phyloP scores from a whole-genome alignment of 768 basidiomycete genomes.

The Mycena indigotica region DNA sequence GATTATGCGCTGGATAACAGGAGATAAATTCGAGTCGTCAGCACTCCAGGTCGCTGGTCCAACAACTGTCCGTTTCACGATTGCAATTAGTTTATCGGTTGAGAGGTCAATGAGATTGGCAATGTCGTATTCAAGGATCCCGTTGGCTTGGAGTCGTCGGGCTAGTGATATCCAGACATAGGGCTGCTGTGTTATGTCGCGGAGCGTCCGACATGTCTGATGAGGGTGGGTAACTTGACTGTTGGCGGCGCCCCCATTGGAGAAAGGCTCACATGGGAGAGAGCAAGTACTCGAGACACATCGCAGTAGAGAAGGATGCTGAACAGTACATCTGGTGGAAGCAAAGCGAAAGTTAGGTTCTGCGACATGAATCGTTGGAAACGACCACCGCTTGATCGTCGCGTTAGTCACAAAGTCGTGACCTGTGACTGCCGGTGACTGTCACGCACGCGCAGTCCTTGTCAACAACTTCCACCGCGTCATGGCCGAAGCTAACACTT shows the following conservation, averaged over 20 bases:
- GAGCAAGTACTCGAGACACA: no score
- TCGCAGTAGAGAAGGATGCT: no score
- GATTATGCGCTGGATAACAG: neutral
- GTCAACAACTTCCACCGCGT: neutral
- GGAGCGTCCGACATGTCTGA: conserved; percentile 1
- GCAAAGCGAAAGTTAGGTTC: no score
- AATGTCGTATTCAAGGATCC: conserved; percentile 8
- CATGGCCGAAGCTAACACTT: neutral
- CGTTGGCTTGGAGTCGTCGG: neutral
- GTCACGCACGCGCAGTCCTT: neutral
- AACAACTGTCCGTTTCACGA: neutral
- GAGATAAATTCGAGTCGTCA: no score
- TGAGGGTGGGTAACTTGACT: no score
- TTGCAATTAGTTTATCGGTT: neutral
- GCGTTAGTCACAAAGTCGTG: no score
- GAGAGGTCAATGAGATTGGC: neutral
- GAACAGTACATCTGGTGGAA: no score
- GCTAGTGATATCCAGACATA: conserved; percentile 1
- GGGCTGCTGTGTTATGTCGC: neutral
- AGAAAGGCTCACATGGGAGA: no score
- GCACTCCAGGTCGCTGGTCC: conserved; percentile 5
- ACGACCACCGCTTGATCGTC: no score
- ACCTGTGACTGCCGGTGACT: no score
- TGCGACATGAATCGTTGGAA: no score
- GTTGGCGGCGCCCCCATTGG: no score